These are phyloP conservation scores for Penicillium flavigenum DNA, from an alignment of 495 filamentous ascomycete genomes.

Conservation along the genomic window DNA sequence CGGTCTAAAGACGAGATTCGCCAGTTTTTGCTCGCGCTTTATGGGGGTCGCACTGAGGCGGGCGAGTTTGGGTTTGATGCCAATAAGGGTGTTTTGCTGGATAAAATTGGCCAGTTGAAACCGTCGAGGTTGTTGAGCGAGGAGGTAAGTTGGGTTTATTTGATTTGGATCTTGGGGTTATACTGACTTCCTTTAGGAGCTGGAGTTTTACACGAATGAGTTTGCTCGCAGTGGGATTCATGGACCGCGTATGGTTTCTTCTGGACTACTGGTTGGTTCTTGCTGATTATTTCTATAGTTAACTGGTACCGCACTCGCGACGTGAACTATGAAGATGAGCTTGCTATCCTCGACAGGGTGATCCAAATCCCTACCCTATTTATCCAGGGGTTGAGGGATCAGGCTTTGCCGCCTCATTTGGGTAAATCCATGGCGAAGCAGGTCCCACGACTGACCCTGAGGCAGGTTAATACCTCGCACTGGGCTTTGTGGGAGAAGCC, in stretches of 20 bases:
- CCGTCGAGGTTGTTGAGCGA: constrained; percentile 57
- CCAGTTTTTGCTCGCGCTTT: constrained; percentile 67
- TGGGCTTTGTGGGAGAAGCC: constrained; percentile 71
- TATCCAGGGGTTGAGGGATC: constrained; percentile 68
- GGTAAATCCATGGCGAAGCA: constrained; percentile 63
- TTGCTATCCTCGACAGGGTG: constrained; percentile 44
- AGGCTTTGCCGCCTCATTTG: constrained; percentile 64
- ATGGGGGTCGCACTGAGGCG: constrained; percentile 58
- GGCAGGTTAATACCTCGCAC: constrained; percentile 61
- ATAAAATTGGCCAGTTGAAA: constrained; percentile 49
- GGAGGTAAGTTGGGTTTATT: constrained; percentile 44
- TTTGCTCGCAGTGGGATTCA: constrained; percentile 70
- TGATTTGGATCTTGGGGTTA: constrained; percentile 9
- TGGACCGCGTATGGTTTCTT: constrained; percentile 59
- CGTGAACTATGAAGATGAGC: constrained; percentile 76
- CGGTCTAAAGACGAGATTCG: constrained; percentile 56
- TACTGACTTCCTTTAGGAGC: constrained; percentile 47
- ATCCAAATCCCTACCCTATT: constrained; percentile 72
- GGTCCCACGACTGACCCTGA: constrained; percentile 58
- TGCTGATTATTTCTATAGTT: constrained; percentile 35
- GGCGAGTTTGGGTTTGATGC: constrained; percentile 55
- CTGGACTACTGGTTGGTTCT: neutral
- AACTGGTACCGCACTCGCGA: constrained; percentile 79
- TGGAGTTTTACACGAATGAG: constrained; percentile 73
- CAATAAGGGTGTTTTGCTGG: constrained; percentile 55